These are phyloP conservation scores for Blastomyces emzantsi DNA, from an alignment of 2,329 filamentous ascomycete genomes.

Conservation along the genomic window DNA sequence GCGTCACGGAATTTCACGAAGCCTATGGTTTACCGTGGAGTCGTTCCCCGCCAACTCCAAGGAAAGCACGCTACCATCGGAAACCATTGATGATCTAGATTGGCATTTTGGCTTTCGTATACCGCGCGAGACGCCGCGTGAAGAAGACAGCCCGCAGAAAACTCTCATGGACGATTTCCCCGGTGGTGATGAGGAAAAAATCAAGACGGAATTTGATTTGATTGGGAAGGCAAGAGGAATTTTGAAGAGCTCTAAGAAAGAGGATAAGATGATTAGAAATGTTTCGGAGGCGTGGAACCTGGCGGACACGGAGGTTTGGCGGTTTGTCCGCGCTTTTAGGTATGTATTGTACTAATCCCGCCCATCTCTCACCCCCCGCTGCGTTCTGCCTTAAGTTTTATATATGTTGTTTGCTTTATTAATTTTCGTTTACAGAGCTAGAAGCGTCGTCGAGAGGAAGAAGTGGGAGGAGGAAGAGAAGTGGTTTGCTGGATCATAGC, in stretches of 20 bases:
- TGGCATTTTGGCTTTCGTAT: slow-evolving; percentile 86
- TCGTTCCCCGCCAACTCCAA: slow-evolving; percentile 38
- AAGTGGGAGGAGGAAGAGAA: slow-evolving; percentile 55
- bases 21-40: slow-evolving; percentile 76
- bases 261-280: slow-evolving; percentile 30
- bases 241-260: slow-evolving; percentile 32
- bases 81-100: slow-evolving; percentile 56
- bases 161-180: slow-evolving; percentile 9
- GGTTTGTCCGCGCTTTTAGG: slow-evolving; percentile 52
- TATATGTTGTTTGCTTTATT: not conserved
- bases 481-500: slow-evolving; percentile 43
- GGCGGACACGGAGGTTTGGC: slow-evolving; percentile 56
- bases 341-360: slow-evolving; percentile 17
- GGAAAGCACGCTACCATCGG: slow-evolving; percentile 47
- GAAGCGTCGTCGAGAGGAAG: slow-evolving; percentile 47
- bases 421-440: slow-evolving; percentile 32
- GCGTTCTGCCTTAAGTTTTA: not conserved
- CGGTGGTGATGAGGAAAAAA: slow-evolving; percentile 23
- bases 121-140: slow-evolving; percentile 44
- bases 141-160: slow-evolving; percentile 22
- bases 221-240: slow-evolving; percentile 43
- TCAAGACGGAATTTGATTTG: slow-evolving; percentile 39
- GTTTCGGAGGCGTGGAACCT: slow-evolving; percentile 48
- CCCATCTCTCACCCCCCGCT: not conserved
- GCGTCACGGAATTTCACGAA: slow-evolving; percentile 52